These are phyloP conservation scores for Metschnikowia cerradonensis DNA, from an alignment of 805 yeast species.

Conservation along the genomic window DNA sequence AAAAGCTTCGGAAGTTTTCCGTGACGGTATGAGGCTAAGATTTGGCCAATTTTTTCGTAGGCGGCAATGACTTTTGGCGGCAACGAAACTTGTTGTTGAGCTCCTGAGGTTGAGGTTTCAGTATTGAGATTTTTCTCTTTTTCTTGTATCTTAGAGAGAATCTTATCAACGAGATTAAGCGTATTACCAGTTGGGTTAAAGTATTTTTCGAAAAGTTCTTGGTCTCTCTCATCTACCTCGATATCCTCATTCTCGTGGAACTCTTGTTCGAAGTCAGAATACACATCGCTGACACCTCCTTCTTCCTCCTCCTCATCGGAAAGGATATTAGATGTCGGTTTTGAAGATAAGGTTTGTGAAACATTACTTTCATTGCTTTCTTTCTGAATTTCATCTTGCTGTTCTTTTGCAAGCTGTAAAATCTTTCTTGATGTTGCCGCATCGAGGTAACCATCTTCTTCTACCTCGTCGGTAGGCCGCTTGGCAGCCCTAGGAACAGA, in stretches of 20 bases:
- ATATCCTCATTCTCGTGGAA: conserved; percentile 52
- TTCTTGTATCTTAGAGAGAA: conserved; percentile 83
- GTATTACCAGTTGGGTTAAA: conserved; percentile 41
- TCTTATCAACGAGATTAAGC: conserved; percentile 83
- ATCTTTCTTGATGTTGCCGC: conserved; percentile 80
- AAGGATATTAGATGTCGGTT: conserved; percentile 16
- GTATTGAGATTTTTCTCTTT: conserved; percentile 47
- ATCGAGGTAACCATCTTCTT: conserved; percentile 67
- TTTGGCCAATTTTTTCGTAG: conserved; percentile 84
- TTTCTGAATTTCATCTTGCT: conserved; percentile 78
- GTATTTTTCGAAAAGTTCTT: conserved; percentile 77
- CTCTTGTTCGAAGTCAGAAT: conserved; percentile 47
- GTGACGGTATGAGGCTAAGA: conserved; percentile 83
- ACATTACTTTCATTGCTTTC: conserved; percentile 19
- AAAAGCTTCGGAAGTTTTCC: conserved; percentile 96
- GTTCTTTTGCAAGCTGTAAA: conserved; percentile 84
- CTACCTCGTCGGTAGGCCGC: conserved; percentile 34
- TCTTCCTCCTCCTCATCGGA: conserved; percentile 38
- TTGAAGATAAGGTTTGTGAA: conserved; percentile 2
- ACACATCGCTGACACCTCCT: conserved; percentile 49
- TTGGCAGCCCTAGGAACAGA: conserved; percentile 28
- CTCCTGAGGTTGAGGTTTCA: neutral
- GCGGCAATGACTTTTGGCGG: conserved; percentile 98
- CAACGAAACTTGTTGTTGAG: conserved; percentile 64
- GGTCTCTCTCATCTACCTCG: conserved; percentile 75